Evolutionary conservation across 176 grass and related monocot species (phyloP).

Genomic region (Rhynchospora breviuscula): DNA sequence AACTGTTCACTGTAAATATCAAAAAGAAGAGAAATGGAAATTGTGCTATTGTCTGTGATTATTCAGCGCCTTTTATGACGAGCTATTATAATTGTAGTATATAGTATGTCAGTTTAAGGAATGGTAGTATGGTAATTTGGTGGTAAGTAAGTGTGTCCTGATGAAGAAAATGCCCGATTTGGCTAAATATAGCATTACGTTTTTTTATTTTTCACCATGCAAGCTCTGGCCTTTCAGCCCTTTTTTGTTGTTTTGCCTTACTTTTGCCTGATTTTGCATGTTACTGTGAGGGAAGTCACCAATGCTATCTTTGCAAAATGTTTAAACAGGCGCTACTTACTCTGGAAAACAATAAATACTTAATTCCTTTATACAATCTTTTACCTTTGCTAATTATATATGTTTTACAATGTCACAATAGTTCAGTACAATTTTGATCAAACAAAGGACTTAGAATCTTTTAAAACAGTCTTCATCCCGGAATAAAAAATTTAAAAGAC

Average conservation of each 20-base stretch:
- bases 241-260: background rate
- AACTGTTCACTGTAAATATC: background rate
- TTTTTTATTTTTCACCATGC: background rate
- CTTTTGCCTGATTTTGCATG: slow-evolving; percentile 1
- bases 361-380: too few relatives aligned
- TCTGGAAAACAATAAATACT: too few relatives aligned
- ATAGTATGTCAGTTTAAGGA: background rate
- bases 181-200: background rate
- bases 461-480: too few relatives aligned
- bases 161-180: background rate
- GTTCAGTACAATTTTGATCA: too few relatives aligned
- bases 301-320: background rate
- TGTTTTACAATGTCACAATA: too few relatives aligned
- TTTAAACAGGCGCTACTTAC: too few relatives aligned
- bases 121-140: background rate
- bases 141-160: background rate
- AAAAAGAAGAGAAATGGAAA: background rate
- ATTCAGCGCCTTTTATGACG: slow-evolving; percentile 4
- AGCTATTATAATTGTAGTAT: background rate
- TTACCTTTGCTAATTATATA: too few relatives aligned
- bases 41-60: background rate
- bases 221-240: background rate
- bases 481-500: too few relatives aligned
- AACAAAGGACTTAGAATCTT: too few relatives aligned
- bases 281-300: background rate